Conservation (phyloP, 73 alveolate genomes). For the Effrenium voratum region DNA sequence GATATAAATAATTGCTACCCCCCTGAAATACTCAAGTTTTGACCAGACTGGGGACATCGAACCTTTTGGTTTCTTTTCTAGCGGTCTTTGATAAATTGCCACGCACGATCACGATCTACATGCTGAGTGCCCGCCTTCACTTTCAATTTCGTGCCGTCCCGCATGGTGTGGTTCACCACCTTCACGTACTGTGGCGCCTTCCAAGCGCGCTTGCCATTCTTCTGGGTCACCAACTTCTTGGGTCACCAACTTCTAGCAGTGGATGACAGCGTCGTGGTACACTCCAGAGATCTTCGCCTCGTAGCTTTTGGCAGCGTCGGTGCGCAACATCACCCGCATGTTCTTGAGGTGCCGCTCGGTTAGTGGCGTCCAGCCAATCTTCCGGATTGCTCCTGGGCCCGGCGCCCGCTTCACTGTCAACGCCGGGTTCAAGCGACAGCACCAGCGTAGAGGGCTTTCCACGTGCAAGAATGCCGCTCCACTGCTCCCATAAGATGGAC, state of each 20-base stretch:
- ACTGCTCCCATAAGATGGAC: neutral
- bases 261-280: constrained; percentile 9
- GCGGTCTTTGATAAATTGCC: constrained; percentile 10
- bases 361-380: constrained; percentile 4
- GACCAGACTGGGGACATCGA: too few species aligned
- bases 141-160: neutral
- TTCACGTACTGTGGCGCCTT: neutral
- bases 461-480: constrained; percentile 6
- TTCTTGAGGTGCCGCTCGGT: neutral
- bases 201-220: constrained; percentile 20
- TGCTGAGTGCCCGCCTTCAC: constrained; percentile 9
- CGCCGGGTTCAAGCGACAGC: neutral
- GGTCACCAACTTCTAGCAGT: too few species aligned
- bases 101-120: constrained; percentile 1
- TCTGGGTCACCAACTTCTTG: constrained; percentile 5
- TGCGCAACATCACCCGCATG: constrained; percentile 6
- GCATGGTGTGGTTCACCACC: neutral
- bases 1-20: too few species aligned
- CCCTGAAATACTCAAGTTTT: too few species aligned
- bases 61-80: neutral
- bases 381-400: constrained; percentile 33
- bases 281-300: neutral
- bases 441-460: constrained; percentile 25
- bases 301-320: constrained; percentile 17
- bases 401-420: neutral